Conservation (phyloP, 768 basidiomycete genomes). For the Lyophyllum semitale region DNA sequence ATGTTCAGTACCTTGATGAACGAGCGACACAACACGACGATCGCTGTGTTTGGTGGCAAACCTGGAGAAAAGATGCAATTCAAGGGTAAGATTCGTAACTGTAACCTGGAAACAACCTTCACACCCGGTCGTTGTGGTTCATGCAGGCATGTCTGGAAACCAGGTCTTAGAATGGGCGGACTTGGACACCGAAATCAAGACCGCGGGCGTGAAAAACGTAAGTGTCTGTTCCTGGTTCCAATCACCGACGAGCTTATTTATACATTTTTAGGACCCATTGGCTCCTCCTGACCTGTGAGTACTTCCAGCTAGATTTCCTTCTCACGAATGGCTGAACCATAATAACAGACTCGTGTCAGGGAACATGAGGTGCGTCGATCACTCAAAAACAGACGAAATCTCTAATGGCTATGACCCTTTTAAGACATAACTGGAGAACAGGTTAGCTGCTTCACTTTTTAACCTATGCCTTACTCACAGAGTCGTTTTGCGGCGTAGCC, state of each 20-base stretch:
- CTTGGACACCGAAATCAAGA: conserved; percentile 63
- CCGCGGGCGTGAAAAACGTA: conserved; percentile 51
- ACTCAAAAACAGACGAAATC: not conserved
- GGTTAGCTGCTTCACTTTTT: conserved; percentile 25
- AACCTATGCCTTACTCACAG: not conserved
- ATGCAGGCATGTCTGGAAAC: conserved; percentile 58
- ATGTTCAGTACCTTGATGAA: conserved; percentile 66
- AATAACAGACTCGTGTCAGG: conserved; percentile 38
- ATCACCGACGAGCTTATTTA: not conserved
- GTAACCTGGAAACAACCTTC: not conserved
- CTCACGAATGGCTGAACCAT: not conserved
- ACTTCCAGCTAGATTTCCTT: not conserved
- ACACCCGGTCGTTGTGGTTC: not conserved
- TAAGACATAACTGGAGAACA: conserved; percentile 50
- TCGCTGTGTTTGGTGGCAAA: conserved; percentile 60
- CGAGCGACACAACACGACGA: conserved; percentile 53
- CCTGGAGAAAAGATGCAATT: conserved; percentile 51
- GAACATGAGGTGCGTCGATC: conserved; percentile 39
- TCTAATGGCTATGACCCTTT: not conserved
- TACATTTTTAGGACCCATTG: conserved; percentile 35
- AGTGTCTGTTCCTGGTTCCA: conserved; percentile 7
- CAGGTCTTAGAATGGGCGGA: conserved; percentile 65
- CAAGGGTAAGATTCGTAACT: conserved; percentile 36
- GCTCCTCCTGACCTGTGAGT: conserved; percentile 46
- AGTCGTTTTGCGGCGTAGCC: conserved; percentile 22